Percentiles rank a stretch among this genome's conserved stretches.
Evolutionary conservation across 2,329 filamentous ascomycete genomes (phyloP).

Genomic region (Colletotrichum ledebouriae): DNA sequence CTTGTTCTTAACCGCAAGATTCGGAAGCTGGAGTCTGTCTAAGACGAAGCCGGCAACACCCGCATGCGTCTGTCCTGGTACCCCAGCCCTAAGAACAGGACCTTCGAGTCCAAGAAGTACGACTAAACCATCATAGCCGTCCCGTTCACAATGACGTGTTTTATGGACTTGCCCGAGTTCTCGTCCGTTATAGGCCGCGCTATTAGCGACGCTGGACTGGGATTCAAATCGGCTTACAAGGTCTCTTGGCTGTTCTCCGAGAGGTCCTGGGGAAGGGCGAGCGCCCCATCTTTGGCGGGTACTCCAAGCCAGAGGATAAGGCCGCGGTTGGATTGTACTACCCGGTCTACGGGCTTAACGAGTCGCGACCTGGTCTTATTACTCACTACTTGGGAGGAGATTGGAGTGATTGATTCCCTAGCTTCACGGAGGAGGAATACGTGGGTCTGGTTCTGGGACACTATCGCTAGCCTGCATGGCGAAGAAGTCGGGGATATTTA

Average conservation of each 20-base stretch:
- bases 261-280: constrained; percentile 62
- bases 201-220: constrained; percentile 52
- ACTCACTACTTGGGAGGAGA: constrained; percentile 47
- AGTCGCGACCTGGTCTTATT: constrained; percentile 68
- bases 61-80: constrained; percentile 62
- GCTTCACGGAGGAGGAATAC: constrained; percentile 64
- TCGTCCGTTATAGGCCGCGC: constrained; percentile 55
- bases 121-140: constrained; percentile 73
- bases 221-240: constrained; percentile 59
- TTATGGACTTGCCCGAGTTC: constrained; percentile 56
- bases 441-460: constrained; percentile 71
- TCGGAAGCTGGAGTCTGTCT: constrained; percentile 64
- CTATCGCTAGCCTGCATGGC: constrained; percentile 77
- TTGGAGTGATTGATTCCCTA: constrained; percentile 55
- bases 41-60: neutral
- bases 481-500: constrained; percentile 48
- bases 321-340: constrained; percentile 72
- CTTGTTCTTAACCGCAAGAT: constrained; percentile 70
- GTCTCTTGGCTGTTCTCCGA: constrained; percentile 74
- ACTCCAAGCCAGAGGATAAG: constrained; percentile 66
- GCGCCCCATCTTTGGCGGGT: constrained; percentile 70
- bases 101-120: constrained; percentile 62
- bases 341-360: constrained; percentile 72
- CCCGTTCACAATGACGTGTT: constrained; percentile 70
- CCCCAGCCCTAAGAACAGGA: constrained; percentile 52